Conservation (phyloP, 345 rosid genomes). For the Physaria fendleri region DNA sequence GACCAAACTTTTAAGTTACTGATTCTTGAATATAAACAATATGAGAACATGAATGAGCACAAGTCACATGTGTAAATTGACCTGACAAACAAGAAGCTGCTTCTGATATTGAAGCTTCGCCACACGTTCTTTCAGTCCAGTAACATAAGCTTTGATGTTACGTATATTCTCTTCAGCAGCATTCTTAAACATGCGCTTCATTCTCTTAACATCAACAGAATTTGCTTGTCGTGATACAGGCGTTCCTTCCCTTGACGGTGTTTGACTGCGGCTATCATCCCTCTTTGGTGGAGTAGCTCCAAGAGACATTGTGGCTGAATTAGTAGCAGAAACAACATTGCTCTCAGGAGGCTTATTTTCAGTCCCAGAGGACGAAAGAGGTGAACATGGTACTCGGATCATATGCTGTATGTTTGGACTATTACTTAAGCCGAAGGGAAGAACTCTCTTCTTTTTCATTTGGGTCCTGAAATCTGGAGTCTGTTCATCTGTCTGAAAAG, state of each 20-base stretch:
- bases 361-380: constrained; percentile 56
- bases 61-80: constrained; percentile 25
- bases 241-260: constrained; percentile 62
- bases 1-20: constrained; percentile 1
- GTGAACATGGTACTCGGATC: constrained; percentile 79
- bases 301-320: constrained; percentile 22
- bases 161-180: constrained; percentile 93
- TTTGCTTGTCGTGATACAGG: constrained; percentile 44
- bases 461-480: constrained; percentile 52
- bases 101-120: constrained; percentile 97
- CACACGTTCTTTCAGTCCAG: constrained; percentile 86
- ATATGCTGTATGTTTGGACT: constrained; percentile 72
- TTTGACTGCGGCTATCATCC: constrained; percentile 21
- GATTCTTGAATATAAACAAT: neutral
- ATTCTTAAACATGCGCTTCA: constrained; percentile 89
- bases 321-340: constrained; percentile 26
- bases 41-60: neutral
- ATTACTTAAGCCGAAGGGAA: constrained; percentile 66
- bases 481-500: constrained; percentile 42
- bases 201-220: constrained; percentile 84
- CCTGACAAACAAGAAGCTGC: constrained; percentile 98
- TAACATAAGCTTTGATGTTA: constrained; percentile 77
- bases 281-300: constrained; percentile 40
- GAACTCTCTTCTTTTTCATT: constrained; percentile 60
- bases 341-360: constrained; percentile 78